Percentiles rank a stretch among this genome's conserved stretches.
phyloP scores from a whole-genome alignment of 495 filamentous ascomycete genomes.

The Tuber magnatum region DNA sequence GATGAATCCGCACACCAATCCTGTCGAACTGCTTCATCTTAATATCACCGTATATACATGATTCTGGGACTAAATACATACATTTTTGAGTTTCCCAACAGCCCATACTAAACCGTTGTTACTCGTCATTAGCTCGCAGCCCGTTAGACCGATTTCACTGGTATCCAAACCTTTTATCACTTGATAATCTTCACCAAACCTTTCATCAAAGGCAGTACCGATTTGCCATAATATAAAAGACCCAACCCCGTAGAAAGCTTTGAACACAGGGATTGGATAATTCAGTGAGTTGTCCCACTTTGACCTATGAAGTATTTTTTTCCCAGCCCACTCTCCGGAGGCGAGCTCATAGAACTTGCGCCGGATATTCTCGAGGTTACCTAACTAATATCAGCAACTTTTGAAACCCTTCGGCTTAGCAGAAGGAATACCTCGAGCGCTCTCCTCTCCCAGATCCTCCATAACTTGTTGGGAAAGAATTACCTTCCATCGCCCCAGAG shows the following conservation, averaged over 20 bases:
- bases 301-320: conserved; percentile 2
- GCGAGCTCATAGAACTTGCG: not conserved
- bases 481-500: not conserved
- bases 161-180: conserved; percentile 19
- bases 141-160: not conserved
- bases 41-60: not conserved
- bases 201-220: conserved; percentile 40
- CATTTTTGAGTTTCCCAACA: not conserved
- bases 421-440: not conserved
- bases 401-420: not conserved
- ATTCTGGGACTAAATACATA: not conserved
- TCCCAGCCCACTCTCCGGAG: not conserved
- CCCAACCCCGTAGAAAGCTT: not conserved
- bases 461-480: not conserved
- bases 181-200: conserved; percentile 13
- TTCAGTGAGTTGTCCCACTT: not conserved
- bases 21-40: not conserved
- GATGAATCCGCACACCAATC: not conserved
- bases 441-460: not conserved
- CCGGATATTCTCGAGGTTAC: not conserved
- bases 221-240: conserved; percentile 44
- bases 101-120: not conserved
- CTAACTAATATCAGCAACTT: not conserved
- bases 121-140: not conserved
- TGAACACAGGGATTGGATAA: not conserved